phyloP scores from a whole-genome alignment of 441 rosid species.

The Capsella rubella region DNA sequence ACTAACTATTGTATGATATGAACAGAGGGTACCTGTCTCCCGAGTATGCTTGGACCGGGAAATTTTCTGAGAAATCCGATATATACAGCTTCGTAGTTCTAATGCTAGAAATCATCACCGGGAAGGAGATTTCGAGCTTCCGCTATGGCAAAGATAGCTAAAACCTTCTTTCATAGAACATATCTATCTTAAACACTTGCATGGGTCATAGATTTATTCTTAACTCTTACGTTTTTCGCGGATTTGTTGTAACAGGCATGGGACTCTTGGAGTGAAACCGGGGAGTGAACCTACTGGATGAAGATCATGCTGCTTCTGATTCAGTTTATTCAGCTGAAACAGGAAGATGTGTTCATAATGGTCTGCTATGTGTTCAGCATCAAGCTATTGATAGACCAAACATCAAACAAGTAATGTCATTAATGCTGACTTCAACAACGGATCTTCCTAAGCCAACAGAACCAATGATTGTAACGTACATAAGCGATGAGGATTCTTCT shows the following conservation, averaged over 20 bases:
- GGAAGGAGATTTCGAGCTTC: slow-evolving; percentile 29
- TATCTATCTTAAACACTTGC: neutral
- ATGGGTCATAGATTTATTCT: neutral
- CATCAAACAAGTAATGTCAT: slow-evolving; percentile 40
- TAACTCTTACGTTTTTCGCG: neutral
- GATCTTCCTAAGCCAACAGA: slow-evolving; percentile 36
- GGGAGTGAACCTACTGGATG: slow-evolving; percentile 46
- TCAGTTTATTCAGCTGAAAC: slow-evolving; percentile 36
- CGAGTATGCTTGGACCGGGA: slow-evolving; percentile 20
- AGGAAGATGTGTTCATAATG: slow-evolving; percentile 49
- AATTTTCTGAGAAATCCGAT: slow-evolving; percentile 54
- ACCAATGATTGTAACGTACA: slow-evolving; percentile 26
- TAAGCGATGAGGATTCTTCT: slow-evolving; percentile 46
- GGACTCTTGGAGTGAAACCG: slow-evolving; percentile 48
- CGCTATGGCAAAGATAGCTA: slow-evolving; percentile 45
- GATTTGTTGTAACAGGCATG: slow-evolving; percentile 45
- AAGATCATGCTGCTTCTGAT: slow-evolving; percentile 11
- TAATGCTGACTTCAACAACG: slow-evolving; percentile 48
- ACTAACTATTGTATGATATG: neutral
- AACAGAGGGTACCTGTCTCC: slow-evolving; percentile 26
- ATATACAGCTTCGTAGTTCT: slow-evolving; percentile 62
- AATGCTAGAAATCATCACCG: slow-evolving; percentile 54
- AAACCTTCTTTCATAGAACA: slow-evolving; percentile 52
- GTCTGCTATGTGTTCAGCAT: slow-evolving; percentile 51
- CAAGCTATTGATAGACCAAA: slow-evolving; percentile 54